Evolutionary conservation across 148 eudicot genomes (phyloP).

Genomic region (Dysphania ambrosioides): DNA sequence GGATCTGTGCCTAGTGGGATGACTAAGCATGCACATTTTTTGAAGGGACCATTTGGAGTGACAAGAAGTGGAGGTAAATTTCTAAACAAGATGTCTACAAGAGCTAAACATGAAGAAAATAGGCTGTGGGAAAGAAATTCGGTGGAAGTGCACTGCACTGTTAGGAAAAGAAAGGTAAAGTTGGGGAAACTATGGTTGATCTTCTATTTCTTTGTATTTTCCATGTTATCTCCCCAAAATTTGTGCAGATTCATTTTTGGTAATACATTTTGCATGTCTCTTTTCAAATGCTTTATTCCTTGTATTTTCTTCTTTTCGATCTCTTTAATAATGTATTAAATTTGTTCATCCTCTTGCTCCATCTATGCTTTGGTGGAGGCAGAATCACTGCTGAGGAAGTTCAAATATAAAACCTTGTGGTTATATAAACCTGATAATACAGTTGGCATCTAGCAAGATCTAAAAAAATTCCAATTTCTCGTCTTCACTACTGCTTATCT

Average conservation of each 20-base stretch:
- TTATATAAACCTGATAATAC: neutral
- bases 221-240: constrained; percentile 22
- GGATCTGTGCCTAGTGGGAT: constrained; percentile 15
- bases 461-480: neutral
- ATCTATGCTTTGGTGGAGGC: constrained; percentile 1
- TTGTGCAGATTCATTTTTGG: constrained; percentile 12
- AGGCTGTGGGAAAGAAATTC: constrained; percentile 17
- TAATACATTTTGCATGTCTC: constrained; percentile 21
- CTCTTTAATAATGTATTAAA: constrained; percentile 16
- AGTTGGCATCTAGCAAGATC: neutral
- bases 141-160: constrained; percentile 7
- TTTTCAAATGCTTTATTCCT: constrained; percentile 16
- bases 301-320: constrained; percentile 17
- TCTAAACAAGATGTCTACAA: constrained; percentile 5
- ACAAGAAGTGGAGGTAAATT: constrained; percentile 14
- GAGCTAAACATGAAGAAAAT: constrained; percentile 14
- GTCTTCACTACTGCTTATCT: neutral
- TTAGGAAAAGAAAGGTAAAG: constrained; percentile 28
- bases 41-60: constrained; percentile 11
- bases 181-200: constrained; percentile 21
- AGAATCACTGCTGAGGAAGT: constrained; percentile 7
- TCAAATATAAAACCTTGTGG: neutral
- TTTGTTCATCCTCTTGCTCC: neutral
- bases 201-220: constrained; percentile 17
- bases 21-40: neutral